phyloP scores from a whole-genome alignment of 768 basidiomycete genomes.

The Trichaptum fuscoviolaceum region DNA sequence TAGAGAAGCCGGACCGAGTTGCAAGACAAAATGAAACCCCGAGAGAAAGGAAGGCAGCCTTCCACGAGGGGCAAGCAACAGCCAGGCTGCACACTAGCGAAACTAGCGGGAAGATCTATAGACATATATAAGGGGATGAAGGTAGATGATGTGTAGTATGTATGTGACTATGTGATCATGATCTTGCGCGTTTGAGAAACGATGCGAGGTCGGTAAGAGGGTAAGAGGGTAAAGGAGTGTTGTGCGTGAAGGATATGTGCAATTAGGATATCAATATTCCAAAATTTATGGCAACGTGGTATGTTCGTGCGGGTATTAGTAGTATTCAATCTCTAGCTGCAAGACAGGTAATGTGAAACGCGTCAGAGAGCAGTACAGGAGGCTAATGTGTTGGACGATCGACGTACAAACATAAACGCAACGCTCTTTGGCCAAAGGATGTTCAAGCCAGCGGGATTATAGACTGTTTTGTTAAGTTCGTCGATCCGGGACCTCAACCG shows the following conservation, averaged over 20 bases:
- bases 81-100: neutral
- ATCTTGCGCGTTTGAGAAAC: neutral
- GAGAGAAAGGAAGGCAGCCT: neutral
- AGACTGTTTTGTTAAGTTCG: slow-evolving; percentile 63
- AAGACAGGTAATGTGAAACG: slow-evolving; percentile 4
- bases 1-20: neutral
- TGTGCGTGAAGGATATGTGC: neutral
- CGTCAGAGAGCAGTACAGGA: slow-evolving; percentile 5
- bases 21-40: neutral
- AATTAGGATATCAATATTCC: neutral
- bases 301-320: slow-evolving; percentile 21
- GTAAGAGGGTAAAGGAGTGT: neutral
- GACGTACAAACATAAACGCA: slow-evolving; percentile 88
- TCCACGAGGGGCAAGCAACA: neutral
- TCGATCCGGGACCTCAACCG: slow-evolving; percentile 59
- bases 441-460: slow-evolving; percentile 83
- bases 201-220: neutral
- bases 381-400: neutral
- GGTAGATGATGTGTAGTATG: neutral
- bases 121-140: neutral
- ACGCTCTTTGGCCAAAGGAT: slow-evolving; percentile 80
- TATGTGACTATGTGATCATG: neutral
- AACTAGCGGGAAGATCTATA: neutral
- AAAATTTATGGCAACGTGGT: neutral
- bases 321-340: slow-evolving; percentile 94